A percentile compares a stretch with the other conserved stretches of the same genome.
phyloP scores from a whole-genome alignment of 805 yeast species.

The Ogataea henricii region DNA sequence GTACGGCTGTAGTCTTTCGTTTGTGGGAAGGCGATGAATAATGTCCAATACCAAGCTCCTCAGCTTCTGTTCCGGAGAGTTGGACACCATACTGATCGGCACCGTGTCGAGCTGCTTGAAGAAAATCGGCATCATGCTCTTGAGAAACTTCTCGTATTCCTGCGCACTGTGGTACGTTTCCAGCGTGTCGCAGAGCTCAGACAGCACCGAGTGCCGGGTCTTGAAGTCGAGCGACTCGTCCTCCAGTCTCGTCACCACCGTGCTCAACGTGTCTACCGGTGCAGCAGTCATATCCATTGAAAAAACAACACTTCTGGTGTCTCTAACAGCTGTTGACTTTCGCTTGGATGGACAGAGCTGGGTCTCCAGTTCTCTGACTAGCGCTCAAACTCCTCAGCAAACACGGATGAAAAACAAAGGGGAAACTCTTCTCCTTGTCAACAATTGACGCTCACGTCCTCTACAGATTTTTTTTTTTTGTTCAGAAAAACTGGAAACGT shows the following conservation, averaged over 20 bases:
- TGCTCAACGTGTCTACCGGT: slow-evolving; percentile 36
- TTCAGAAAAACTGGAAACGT: slow-evolving; percentile 25
- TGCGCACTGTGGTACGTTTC: slow-evolving; percentile 80
- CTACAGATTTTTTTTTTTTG: background rate
- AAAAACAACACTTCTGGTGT: background rate
- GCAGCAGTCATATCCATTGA: slow-evolving; percentile 29
- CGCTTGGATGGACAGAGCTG: background rate
- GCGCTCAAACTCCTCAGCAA: no score
- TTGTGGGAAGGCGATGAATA: slow-evolving; percentile 77
- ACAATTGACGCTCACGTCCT: slow-evolving; percentile 3
- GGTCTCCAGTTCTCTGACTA: background rate
- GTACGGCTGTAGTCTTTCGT: slow-evolving; percentile 76
- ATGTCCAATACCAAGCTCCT: slow-evolving; percentile 77
- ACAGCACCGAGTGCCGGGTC: slow-evolving; percentile 65
- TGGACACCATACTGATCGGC: slow-evolving; percentile 69
- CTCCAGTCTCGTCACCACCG: slow-evolving; percentile 59
- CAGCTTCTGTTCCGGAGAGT: slow-evolving; percentile 73
- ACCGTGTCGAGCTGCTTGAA: slow-evolving; percentile 61
- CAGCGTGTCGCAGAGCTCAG: slow-evolving; percentile 83
- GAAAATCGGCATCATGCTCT: slow-evolving; percentile 69
- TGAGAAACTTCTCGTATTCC: slow-evolving; percentile 78
- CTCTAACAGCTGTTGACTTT: background rate
- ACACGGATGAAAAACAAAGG: background rate
- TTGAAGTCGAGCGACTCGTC: slow-evolving; percentile 58
- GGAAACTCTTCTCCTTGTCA: background rate